Evolutionary conservation across 345 rosid species (phyloP).

Genomic region (Physaria fendleri): DNA sequence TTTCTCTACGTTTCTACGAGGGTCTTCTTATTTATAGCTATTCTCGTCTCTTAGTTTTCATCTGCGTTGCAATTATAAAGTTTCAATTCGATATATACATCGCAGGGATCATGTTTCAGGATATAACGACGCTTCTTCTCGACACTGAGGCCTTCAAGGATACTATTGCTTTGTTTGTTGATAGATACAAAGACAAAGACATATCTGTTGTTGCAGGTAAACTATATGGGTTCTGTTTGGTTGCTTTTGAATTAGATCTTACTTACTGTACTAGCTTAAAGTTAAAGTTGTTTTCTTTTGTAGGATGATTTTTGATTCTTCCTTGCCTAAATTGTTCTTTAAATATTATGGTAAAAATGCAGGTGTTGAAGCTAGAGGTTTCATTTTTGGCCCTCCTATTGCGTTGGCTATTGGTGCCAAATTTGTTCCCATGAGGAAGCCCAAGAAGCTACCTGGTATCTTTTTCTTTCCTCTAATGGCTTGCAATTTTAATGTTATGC

Average conservation of each 20-base stretch:
- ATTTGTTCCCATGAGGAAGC: conserved; percentile 98
- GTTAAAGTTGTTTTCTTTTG: not conserved
- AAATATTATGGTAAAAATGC: conserved; percentile 14
- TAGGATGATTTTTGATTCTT: not conserved
- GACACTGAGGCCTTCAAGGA: conserved; percentile 66
- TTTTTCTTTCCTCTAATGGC: not conserved
- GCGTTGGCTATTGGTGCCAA: conserved; percentile 98
- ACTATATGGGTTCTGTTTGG: not conserved
- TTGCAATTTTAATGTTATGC: not conserved
- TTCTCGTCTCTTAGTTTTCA: not conserved
- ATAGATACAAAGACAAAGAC: conserved; percentile 54
- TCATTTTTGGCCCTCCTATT: conserved; percentile 98
- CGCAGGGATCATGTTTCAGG: conserved; percentile 87
- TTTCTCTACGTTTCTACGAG: not conserved
- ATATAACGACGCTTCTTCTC: conserved; percentile 74
- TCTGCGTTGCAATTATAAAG: no score
- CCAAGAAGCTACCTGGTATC: conserved; percentile 89
- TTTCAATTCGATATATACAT: not conserved
- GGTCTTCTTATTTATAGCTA: not conserved
- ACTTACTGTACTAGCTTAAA: not conserved
- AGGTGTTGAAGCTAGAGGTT: conserved; percentile 98
- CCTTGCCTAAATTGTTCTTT: not conserved
- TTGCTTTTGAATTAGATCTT: not conserved
- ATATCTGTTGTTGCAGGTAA: conserved; percentile 83
- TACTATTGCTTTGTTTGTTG: conserved; percentile 80